Base-by-base conservation (phyloP, 2,329 filamentous ascomycete species). In the Colletotrichum sp. region DNA sequence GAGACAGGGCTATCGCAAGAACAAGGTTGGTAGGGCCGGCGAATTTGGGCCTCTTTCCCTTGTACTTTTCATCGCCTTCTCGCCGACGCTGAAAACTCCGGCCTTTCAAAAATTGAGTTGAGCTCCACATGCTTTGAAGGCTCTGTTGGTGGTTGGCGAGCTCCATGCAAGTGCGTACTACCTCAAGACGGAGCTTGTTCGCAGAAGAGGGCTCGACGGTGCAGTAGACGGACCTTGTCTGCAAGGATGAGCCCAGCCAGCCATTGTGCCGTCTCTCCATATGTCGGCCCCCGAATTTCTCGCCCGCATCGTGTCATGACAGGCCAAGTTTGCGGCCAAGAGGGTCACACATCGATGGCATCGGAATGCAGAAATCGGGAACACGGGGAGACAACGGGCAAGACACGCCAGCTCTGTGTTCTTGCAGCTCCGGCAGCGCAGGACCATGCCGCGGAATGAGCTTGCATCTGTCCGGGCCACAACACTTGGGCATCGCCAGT, bases 381-480 rank as follows among this genome's bases (percentile, higher is more conserved):
- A 18, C 56, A 62, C 52, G 60, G 34, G 39, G 27, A 75, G 60
- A 71, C 36, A 66, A 70, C 70, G 28, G 10, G 32, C 61, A 70
- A 36, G 66, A 32, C 34, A 61, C 36, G 25, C 39, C 39, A 52
- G 62, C 56, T 39, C 10, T 62, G 39, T 62, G 22, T 34, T 48
- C 22, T 64, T 76, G 74, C 71, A 75, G 66, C 39, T 56, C 25
- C 71, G 61, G 71, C 48, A 70, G 66, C 30, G 32, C 52, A 71
- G 25, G 28, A 12, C 8, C 34, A 65, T 34, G 18, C 71, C 71
- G 66, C 60, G 71, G 61, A 60, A 58, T 27, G 25, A 66, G 43
- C 56, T 66, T 28, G 56, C 69, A 64, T 67, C 56, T 55, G 70
- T 12, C 55, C 73, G 60, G 55, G 52, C 61, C 48, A 36, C 30